Percentiles rank a stretch among this genome's conserved stretches.
These are phyloP conservation scores for Phoma herbarum DNA, from an alignment of 2,329 filamentous ascomycete species.

Conservation along the genomic window DNA sequence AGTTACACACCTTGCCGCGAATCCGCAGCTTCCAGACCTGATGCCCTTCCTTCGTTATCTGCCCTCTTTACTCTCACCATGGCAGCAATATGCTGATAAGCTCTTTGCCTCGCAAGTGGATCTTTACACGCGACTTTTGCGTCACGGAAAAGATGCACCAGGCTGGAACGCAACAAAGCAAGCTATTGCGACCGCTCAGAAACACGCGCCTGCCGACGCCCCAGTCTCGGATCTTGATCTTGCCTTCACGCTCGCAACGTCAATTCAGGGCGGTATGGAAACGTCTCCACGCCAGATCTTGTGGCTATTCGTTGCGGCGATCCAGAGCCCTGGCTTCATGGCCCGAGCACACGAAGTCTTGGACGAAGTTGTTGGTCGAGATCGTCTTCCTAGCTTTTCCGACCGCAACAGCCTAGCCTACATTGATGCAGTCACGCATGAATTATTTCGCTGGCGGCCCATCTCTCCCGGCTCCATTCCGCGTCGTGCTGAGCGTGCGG, in stretches of 20 bases:
- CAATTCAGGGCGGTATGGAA: neutral
- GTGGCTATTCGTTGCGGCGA: neutral
- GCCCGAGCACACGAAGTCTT: neutral
- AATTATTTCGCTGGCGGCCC: neutral
- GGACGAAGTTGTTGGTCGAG: neutral
- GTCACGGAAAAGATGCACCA: neutral
- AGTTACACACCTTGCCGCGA: neutral
- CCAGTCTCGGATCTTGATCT: neutral
- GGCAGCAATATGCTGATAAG: neutral
- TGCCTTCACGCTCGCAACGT: neutral
- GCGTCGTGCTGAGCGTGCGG: neutral
- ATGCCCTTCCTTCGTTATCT: neutral
- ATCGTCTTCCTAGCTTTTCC: neutral
- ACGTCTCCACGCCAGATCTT: neutral
- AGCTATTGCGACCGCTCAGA: neutral
- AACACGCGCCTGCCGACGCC: neutral
- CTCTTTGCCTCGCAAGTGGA: neutral
- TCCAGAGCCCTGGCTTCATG: neutral
- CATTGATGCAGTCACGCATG: neutral
- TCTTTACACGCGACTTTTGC: neutral
- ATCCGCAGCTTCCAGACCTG: neutral
- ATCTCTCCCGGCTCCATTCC: neutral
- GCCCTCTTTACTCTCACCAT: neutral
- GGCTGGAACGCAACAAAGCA: slow-evolving; percentile 1
- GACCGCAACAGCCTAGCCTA: neutral